Evolutionary conservation across 108 stramenopile species (phyloP).

Genomic region (Nitzschia sp.): DNA sequence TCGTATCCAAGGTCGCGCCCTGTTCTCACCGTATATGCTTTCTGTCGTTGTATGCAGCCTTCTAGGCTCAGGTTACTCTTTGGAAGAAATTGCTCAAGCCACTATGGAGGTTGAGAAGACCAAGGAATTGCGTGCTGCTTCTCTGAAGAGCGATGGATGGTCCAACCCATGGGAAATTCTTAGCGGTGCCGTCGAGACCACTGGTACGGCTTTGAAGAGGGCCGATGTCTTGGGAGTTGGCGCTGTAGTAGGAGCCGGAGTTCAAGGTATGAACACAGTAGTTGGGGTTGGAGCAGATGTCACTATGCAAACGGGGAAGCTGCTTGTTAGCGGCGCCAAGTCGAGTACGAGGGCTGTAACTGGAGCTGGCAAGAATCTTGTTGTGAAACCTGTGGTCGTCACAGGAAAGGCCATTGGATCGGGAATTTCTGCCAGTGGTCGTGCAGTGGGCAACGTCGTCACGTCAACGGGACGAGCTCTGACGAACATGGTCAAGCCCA

Average conservation of each 20-base stretch:
- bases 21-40: background rate
- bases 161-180: conserved; percentile 17
- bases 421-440: conserved; percentile 3
- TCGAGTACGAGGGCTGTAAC: background rate
- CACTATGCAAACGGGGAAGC: conserved; percentile 9
- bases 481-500: conserved; percentile 5
- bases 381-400: conserved; percentile 16
- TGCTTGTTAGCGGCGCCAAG: conserved; percentile 3
- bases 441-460: conserved; percentile 6
- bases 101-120: conserved; percentile 18
- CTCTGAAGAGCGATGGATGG: conserved; percentile 18
- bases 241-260: conserved; percentile 13
- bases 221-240: conserved; percentile 19
- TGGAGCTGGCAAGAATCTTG: conserved; percentile 16
- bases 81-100: conserved; percentile 32
- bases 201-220: conserved; percentile 22
- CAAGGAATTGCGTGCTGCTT: conserved; percentile 17
- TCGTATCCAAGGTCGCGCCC: background rate
- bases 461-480: conserved; percentile 10
- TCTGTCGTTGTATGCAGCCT: conserved; percentile 6
- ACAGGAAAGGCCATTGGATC: conserved; percentile 13
- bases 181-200: conserved; percentile 31
- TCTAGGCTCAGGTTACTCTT: conserved; percentile 24
- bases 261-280: conserved; percentile 20
- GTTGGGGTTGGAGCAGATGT: conserved; percentile 24